These are phyloP conservation scores for Wickerhamomyces bovis DNA, from an alignment of 805 yeast genomes.

Conservation along the genomic window DNA sequence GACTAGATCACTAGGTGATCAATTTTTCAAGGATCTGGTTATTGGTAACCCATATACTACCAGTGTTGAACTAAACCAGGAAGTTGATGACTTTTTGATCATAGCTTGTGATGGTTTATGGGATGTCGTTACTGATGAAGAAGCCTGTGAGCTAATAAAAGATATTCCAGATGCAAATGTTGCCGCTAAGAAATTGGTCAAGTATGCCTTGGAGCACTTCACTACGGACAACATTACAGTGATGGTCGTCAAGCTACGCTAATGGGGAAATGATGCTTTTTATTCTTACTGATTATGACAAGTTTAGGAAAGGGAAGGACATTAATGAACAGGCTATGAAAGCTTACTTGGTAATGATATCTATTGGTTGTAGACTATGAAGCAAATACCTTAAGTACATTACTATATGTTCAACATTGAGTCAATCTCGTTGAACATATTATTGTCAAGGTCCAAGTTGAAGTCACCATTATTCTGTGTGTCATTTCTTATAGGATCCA, in stretches of 20 bases:
- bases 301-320: background rate
- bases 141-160: slow-evolving; percentile 69
- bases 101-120: slow-evolving; percentile 96
- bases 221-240: slow-evolving; percentile 92
- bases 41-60: slow-evolving; percentile 92
- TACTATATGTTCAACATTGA: slow-evolving; percentile 19
- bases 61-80: slow-evolving; percentile 58
- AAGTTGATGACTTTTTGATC: slow-evolving; percentile 70
- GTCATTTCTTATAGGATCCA: background rate
- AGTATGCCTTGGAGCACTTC: slow-evolving; percentile 66
- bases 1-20: slow-evolving; percentile 87
- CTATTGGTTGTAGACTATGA: background rate
- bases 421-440: slow-evolving; percentile 22
- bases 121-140: slow-evolving; percentile 87
- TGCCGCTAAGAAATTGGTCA: slow-evolving; percentile 64
- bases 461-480: background rate
- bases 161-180: slow-evolving; percentile 49
- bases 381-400: background rate
- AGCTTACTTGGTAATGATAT: background rate
- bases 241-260: slow-evolving; percentile 59
- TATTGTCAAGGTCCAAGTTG: slow-evolving; percentile 12
- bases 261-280: background rate
- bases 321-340: background rate
- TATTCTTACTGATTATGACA: background rate
- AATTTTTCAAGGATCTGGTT: slow-evolving; percentile 85